phyloP scores from a whole-genome alignment of 768 basidiomycete genomes.

The Chiua virens region DNA sequence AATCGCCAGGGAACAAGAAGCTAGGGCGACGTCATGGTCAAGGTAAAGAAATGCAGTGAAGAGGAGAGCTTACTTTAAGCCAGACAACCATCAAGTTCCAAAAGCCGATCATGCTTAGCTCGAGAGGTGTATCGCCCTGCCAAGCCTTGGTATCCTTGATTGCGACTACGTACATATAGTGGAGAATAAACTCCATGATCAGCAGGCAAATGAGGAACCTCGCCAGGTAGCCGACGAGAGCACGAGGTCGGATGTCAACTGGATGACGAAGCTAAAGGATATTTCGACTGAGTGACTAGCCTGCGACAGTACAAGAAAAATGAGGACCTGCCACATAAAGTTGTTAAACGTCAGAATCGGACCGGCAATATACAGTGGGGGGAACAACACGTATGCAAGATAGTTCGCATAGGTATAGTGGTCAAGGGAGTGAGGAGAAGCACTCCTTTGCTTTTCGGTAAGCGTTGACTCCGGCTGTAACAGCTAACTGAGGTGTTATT shows the following conservation, averaged over 20 bases:
- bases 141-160: conserved; percentile 90
- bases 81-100: conserved; percentile 97
- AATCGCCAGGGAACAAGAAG: conserved; percentile 94
- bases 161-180: conserved; percentile 95
- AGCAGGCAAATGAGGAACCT: conserved; percentile 73
- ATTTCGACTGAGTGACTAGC: background rate
- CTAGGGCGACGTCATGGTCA: conserved; percentile 39
- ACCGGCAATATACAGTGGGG: conserved; percentile 93
- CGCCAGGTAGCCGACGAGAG: conserved; percentile 54
- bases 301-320: background rate
- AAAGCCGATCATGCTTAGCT: conserved; percentile 91
- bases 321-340: conserved; percentile 83
- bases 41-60: background rate
- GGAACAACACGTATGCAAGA: conserved; percentile 83
- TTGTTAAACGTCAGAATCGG: conserved; percentile 97
- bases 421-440: conserved; percentile 51
- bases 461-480: conserved; percentile 32
- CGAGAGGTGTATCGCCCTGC: conserved; percentile 71
- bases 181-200: conserved; percentile 89
- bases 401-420: conserved; percentile 73
- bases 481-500: conserved; percentile 2
- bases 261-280: conserved; percentile 60
- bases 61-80: conserved; percentile 70
- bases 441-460: conserved; percentile 61
- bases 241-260: conserved; percentile 38